phyloP scores from a whole-genome alignment of 768 basidiomycete genomes.

The Trametes meyenii region DNA sequence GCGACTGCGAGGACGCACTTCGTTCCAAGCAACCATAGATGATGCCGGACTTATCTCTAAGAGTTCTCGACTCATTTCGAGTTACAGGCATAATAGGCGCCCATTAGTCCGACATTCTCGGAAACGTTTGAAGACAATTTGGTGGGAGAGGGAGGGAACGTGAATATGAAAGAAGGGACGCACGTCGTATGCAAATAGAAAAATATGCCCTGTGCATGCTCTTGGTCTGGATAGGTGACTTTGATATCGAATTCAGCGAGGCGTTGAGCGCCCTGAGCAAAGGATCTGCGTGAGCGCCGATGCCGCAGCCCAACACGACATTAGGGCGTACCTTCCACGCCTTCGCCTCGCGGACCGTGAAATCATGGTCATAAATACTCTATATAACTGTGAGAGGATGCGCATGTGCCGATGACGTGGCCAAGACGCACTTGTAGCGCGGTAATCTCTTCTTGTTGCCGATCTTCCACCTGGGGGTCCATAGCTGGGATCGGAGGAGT shows the following conservation, averaged over 20 bases:
- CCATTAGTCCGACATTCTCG: not conserved
- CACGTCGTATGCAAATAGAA: conserved; percentile 75
- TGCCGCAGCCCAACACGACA: conserved; percentile 2
- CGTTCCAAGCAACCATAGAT: too few species aligned
- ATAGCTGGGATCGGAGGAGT: conserved; percentile 44
- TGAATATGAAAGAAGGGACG: conserved; percentile 26
- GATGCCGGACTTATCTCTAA: not conserved
- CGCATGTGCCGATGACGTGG: not conserved
- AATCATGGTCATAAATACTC: conserved; percentile 82
- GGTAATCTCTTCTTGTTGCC: conserved; percentile 70
- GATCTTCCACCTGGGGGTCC: conserved; percentile 70
- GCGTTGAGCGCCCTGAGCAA: conserved; percentile 60
- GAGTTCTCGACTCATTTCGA: not conserved
- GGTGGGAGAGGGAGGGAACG: not conserved
- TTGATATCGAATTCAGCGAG: conserved; percentile 78
- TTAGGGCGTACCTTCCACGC: conserved; percentile 71
- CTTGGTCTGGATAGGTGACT: conserved; percentile 64
- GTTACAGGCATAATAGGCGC: not conserved
- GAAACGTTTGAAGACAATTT: not conserved
- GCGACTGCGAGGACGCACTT: too few species aligned
- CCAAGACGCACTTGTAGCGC: conserved; percentile 50
- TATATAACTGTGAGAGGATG: conserved; percentile 3
- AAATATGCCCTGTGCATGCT: conserved; percentile 57
- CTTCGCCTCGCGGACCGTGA: conserved; percentile 71
- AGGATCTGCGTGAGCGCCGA: conserved; percentile 1